Evolutionary conservation across 345 rosid genomes (phyloP).

Genomic region (Syzygium aqueum): DNA sequence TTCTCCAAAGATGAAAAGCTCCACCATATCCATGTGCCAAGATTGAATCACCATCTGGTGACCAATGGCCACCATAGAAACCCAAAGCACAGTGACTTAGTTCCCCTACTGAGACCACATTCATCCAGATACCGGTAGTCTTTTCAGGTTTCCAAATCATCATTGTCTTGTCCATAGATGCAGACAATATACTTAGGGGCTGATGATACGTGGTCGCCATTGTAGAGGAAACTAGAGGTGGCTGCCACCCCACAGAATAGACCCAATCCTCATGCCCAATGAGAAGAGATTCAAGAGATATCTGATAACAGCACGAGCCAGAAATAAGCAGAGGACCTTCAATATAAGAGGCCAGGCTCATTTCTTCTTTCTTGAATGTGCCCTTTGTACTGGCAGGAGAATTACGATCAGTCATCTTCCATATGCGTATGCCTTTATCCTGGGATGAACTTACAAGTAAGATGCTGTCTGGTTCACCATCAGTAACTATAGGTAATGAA

Average conservation of each 20-base stretch:
- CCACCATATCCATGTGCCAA: conserved; percentile 97
- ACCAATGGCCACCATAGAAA: conserved; percentile 97
- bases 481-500: conserved; percentile 49
- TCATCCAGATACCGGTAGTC: conserved; percentile 89
- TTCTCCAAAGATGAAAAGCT: conserved; percentile 82
- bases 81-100: conserved; percentile 94
- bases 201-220: conserved; percentile 33
- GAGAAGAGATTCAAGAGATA: conserved; percentile 87
- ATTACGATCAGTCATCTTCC: conserved; percentile 53
- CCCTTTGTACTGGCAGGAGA: conserved; percentile 19
- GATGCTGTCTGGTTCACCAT: conserved; percentile 32
- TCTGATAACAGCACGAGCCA: conserved; percentile 66
- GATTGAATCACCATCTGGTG: conserved; percentile 54
- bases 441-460: conserved; percentile 93
- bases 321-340: conserved; percentile 75
- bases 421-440: conserved; percentile 85
- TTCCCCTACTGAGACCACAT: conserved; percentile 94
- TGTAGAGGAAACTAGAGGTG: conserved; percentile 30
- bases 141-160: conserved; percentile 97
- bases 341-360: conserved; percentile 73
- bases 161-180: conserved; percentile 99
- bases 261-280: conserved; percentile 99
- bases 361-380: conserved; percentile 34
- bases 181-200: conserved; percentile 70
- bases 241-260: conserved; percentile 95